phyloP scores from a whole-genome alignment of 257 asterid genomes.

The Jaltomata sinuosa region DNA sequence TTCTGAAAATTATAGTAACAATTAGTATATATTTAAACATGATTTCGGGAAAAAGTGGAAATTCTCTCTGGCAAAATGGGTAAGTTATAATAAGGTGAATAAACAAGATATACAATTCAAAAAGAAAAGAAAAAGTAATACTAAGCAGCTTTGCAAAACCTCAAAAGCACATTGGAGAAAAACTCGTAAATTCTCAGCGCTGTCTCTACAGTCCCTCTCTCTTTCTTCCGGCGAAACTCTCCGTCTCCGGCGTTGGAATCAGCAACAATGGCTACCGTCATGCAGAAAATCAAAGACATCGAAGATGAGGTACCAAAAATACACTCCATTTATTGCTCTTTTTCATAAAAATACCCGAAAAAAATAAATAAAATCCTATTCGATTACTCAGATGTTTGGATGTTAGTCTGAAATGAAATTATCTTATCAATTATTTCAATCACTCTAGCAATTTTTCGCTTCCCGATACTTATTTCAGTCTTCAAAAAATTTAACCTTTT shows the following conservation, averaged over 20 bases:
- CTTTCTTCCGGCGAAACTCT: background rate
- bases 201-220: background rate
- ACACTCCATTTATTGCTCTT: background rate
- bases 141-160: background rate
- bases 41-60: no score
- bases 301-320: conserved; percentile 79
- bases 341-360: background rate
- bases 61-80: no score
- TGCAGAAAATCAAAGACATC: conserved; percentile 98
- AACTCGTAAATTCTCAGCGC: background rate
- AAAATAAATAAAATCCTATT: background rate
- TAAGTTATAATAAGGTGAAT: no score
- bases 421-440: background rate
- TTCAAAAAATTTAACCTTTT: background rate
- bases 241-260: background rate
- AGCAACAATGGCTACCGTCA: conserved; percentile 71
- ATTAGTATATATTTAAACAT: no score
- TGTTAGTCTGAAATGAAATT: background rate
- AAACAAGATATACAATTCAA: no score
- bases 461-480: background rate
- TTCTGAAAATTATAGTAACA: no score
- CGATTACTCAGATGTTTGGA: background rate
- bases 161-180: background rate
- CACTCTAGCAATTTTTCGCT: background rate
- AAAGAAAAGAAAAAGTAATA: background rate